Evolutionary conservation across 768 basidiomycete species (phyloP).

Genomic region (Boletus patriciae): DNA sequence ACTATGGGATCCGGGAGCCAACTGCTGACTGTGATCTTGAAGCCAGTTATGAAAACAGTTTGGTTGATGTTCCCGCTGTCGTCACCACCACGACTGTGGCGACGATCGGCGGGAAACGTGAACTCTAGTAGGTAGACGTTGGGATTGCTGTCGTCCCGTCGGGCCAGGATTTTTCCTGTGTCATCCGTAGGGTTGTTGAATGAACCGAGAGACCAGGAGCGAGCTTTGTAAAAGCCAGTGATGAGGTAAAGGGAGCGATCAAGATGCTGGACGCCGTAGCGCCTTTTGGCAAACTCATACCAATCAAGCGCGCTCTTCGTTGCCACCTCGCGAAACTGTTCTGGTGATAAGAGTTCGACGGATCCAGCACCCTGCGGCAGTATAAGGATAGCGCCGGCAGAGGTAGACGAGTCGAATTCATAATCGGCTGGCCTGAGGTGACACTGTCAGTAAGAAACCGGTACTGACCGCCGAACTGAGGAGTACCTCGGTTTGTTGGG

Average conservation of each 20-base stretch:
- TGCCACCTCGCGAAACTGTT: not conserved
- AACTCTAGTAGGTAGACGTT: not conserved
- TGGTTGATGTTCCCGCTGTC: not conserved
- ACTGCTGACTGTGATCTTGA: not conserved
- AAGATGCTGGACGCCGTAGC: not conserved
- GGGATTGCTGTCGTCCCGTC: not conserved
- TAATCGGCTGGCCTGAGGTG: not conserved
- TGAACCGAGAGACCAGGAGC: not conserved
- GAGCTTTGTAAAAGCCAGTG: conserved; percentile 1
- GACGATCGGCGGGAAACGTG: not conserved
- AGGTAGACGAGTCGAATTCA: not conserved
- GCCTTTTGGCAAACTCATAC: not conserved
- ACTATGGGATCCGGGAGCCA: not conserved
- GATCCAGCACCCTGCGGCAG: not conserved
- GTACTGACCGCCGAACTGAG: not conserved
- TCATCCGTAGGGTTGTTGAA: not conserved
- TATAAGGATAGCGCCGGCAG: not conserved
- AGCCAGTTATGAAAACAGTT: conserved; percentile 1
- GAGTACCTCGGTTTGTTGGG: not conserved
- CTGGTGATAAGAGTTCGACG: not conserved
- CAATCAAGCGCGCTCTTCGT: not conserved
- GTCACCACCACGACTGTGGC: not conserved
- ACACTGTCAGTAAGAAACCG: not conserved
- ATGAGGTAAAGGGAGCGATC: conserved; percentile 1
- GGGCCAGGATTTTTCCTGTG: not conserved